Evolutionary conservation across 495 filamentous ascomycete species (phyloP), one percentile per base, ranked within the genome.

Genomic region (Penicillium turbatum): DNA sequence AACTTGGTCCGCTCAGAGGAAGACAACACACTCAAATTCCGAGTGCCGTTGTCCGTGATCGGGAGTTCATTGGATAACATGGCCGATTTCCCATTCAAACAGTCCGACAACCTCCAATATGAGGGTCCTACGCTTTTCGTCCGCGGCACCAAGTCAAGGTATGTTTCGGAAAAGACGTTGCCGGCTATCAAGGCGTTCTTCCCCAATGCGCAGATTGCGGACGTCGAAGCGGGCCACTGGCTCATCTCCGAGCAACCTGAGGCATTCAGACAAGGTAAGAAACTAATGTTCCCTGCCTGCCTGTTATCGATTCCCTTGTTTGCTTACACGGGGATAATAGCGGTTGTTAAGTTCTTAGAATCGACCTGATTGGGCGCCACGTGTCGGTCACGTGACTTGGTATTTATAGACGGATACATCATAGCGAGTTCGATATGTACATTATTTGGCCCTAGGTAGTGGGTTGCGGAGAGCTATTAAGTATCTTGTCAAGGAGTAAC

Each of bases 221-320:
- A 96, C 73, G 80, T 97, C 31, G 88, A 96, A 16, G 81, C 86
- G 5, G 93, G 93, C 0, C 93, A 98, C 65, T 97, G 93, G 93
- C 74, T 98, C 0, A 92, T 95, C 58, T 89, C 88, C 9, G 92
- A 97, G 76, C 88, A 91, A 52, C 93, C 93, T 0, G 86, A 93
- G 65, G 86, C 74, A 3, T 98, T 98, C 64, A 79, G 86, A 63
- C 74, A 82, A 76, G 87, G 90, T 95, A 68, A 24, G 21, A 24
- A 24, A 69, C 82, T 11, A n/a, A n/a, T n/a, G n/a, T 9, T 8
- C 19, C 67, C 11, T 49, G 38, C 30, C 48, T 24, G 31, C 11
- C 29, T n/a, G 27, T 40, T 3, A 13, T 44, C 10, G 21, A 15
- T 16, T 17, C 26, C 13, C 15, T 31, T 6, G 10, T 46, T 5